Evolutionary conservation across 164 flowering plant genomes (phyloP).

Genomic region (Aristolochia fimbriata): DNA sequence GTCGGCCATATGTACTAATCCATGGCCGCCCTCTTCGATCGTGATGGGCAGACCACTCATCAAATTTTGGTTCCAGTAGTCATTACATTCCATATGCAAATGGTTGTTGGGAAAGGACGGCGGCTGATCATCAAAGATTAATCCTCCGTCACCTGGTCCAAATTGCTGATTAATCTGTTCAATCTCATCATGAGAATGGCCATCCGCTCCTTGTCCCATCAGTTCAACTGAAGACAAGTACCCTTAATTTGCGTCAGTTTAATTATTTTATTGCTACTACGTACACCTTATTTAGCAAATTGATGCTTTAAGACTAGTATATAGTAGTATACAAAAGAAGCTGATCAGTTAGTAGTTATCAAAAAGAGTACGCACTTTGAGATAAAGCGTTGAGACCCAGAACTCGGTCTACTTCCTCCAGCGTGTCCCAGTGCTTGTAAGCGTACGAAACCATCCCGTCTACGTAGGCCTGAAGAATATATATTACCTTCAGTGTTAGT

Average conservation of each 20-base stretch:
- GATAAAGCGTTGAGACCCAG: constrained; percentile 7
- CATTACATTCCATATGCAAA: background rate
- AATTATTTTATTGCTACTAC: no score
- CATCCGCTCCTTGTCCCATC: background rate
- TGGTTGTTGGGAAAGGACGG: background rate
- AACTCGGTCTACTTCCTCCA: constrained; percentile 17
- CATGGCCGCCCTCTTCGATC: background rate
- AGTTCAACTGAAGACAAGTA: background rate
- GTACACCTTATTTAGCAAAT: background rate
- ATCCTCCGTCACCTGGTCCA: background rate
- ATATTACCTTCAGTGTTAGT: background rate
- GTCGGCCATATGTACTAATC: background rate
- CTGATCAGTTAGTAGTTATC: background rate
- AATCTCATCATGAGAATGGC: background rate
- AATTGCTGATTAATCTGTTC: background rate
- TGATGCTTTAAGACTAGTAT: background rate
- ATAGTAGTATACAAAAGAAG: background rate
- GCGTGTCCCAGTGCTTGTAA: constrained; percentile 16
- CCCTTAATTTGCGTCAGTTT: no score
- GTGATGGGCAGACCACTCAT: no score
- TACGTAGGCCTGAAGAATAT: constrained; percentile 16
- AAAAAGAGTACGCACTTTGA: background rate
- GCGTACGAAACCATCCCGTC: constrained; percentile 19
- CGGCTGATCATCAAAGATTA: background rate
- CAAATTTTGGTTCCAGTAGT: background rate